Evolutionary conservation across 2,329 filamentous ascomycete species (phyloP).

Genomic region (Aschersonia sp.): DNA sequence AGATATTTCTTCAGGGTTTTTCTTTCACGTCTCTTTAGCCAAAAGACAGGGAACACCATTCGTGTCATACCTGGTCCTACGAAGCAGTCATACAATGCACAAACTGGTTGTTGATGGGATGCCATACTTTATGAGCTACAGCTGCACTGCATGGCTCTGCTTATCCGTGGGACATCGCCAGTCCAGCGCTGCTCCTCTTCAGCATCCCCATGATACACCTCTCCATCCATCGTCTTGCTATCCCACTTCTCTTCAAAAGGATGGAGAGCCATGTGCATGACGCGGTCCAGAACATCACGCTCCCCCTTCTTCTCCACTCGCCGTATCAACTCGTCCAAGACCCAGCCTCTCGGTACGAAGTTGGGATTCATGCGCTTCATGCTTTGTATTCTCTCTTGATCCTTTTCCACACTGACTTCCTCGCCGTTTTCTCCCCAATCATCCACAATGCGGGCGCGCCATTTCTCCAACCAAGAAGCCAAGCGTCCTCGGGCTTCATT

Average conservation of each 20-base stretch:
- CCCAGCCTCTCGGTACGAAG: constrained; percentile 82
- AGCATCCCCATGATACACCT: constrained; percentile 40
- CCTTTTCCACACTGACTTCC: constrained; percentile 22
- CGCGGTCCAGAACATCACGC: constrained; percentile 57
- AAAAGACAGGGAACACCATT: too few relatives aligned
- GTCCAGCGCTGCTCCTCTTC: constrained; percentile 73
- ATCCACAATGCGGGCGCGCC: constrained; percentile 55
- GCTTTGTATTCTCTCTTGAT: constrained; percentile 47
- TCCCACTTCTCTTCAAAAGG: constrained; percentile 76
- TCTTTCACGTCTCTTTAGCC: too few relatives aligned
- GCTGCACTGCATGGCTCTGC: constrained; percentile 81
- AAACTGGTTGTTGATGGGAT: too few relatives aligned
- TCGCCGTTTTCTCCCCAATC: constrained; percentile 52
- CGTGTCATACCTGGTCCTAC: too few relatives aligned
- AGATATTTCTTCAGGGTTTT: not conserved
- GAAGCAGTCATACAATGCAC: not conserved
- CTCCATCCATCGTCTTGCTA: constrained; percentile 29
- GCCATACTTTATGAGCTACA: constrained; percentile 58
- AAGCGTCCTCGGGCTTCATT: constrained; percentile 52
- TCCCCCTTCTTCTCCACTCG: constrained; percentile 77
- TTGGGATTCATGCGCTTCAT: constrained; percentile 90
- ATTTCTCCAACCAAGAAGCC: constrained; percentile 68
- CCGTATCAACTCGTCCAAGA: constrained; percentile 84
- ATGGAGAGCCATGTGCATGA: constrained; percentile 71
- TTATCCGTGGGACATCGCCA: constrained; percentile 66